Evolutionary conservation across 2,329 filamentous ascomycete species (phyloP).

Genomic region (Tolypocladium ovalisporum): DNA sequence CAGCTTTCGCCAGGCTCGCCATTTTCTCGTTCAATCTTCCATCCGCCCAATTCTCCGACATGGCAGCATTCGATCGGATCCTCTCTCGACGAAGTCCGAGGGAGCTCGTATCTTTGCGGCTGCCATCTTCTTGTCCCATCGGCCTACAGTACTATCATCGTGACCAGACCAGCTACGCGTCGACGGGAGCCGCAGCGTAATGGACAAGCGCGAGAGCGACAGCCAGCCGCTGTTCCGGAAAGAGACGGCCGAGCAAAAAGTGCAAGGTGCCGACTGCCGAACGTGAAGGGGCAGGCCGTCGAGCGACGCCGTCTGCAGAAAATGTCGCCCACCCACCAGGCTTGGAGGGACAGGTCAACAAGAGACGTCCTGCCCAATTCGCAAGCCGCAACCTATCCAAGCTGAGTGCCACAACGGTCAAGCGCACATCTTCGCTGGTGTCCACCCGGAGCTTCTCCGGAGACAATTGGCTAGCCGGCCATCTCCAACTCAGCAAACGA

Average conservation of each 20-base stretch:
- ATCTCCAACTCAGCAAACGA: background rate
- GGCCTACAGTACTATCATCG: background rate
- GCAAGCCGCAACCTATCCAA: background rate
- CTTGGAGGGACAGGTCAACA: too few species aligned
- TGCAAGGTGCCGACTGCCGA: background rate
- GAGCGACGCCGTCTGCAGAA: background rate
- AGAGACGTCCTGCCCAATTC: too few species aligned
- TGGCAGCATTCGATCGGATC: background rate
- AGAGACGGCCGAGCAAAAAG: background rate
- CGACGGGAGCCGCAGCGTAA: background rate
- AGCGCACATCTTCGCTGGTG: background rate
- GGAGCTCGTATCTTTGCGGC: background rate
- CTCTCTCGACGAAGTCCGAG: background rate
- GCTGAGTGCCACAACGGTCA: background rate
- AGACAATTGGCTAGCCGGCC: background rate
- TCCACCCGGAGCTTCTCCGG: background rate
- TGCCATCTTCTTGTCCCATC: background rate
- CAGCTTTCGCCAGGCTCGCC: background rate
- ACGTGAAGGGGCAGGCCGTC: background rate
- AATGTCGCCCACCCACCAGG: too few species aligned
- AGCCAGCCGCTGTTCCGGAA: background rate
- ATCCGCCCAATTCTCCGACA: background rate
- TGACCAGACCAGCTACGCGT: background rate
- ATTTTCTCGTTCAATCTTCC: background rate
- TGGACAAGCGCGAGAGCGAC: background rate